A percentile compares a stretch with the other conserved stretches of the same genome.
Conservation (phyloP, 2,329 filamentous ascomycete species). For the Microdochium paspali region DNA sequence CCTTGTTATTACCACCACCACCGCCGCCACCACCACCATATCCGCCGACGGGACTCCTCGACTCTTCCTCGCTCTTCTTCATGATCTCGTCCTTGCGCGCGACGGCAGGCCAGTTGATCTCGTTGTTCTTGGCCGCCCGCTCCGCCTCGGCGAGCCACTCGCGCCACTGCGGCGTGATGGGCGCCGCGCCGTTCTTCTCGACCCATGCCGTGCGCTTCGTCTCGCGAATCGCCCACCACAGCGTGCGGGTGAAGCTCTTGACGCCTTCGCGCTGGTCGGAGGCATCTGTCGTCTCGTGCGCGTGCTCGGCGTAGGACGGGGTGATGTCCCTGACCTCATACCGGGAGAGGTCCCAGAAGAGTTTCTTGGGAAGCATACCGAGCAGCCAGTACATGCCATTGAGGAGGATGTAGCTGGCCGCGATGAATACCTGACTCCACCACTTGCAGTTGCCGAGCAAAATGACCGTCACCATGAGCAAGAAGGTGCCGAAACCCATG, state of each 20-base stretch:
- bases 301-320: slow-evolving; percentile 24
- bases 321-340: slow-evolving; percentile 35
- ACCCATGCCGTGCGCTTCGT: slow-evolving; percentile 45
- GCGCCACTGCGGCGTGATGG: slow-evolving; percentile 41
- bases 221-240: slow-evolving; percentile 50
- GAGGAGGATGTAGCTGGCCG: slow-evolving; percentile 45
- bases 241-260: slow-evolving; percentile 42
- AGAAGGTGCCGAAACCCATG: slow-evolving; percentile 47
- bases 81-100: slow-evolving; percentile 38
- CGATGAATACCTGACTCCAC: slow-evolving; percentile 49
- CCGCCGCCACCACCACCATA: slow-evolving; percentile 9
- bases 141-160: slow-evolving; percentile 42
- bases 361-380: slow-evolving; percentile 35
- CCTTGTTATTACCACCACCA: too few relatives aligned
- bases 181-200: slow-evolving; percentile 37
- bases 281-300: slow-evolving; percentile 19
- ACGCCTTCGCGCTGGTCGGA: slow-evolving; percentile 26
- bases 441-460: slow-evolving; percentile 54
- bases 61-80: slow-evolving; percentile 16
- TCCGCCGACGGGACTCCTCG: slow-evolving; percentile 4
- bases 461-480: slow-evolving; percentile 53
- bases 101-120: slow-evolving; percentile 35
- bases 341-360: slow-evolving; percentile 48
- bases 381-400: slow-evolving; percentile 52
- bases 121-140: slow-evolving; percentile 19